Percentiles rank a stretch among this genome's conserved stretches.
These are phyloP conservation scores for Aspergillus eucalypticola DNA, from an alignment of 2,329 filamentous ascomycete genomes.

Conservation along the genomic window DNA sequence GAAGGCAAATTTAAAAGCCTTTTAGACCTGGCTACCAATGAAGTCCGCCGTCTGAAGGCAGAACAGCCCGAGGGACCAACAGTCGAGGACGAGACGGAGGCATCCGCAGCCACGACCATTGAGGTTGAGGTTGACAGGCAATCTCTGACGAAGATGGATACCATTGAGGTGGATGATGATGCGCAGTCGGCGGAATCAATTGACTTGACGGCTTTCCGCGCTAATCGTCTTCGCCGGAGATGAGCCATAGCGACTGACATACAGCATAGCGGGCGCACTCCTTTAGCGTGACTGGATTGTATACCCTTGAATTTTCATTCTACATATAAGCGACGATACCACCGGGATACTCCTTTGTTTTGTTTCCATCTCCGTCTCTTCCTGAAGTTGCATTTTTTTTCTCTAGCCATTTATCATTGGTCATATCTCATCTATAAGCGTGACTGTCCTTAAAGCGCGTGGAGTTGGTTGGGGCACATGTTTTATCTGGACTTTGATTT, in stretches of 20 bases:
- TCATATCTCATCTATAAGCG: conserved; percentile 17
- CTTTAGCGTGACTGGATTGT: background rate
- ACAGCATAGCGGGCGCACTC: conserved; percentile 6
- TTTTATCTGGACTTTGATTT: background rate
- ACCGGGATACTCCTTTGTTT: conserved; percentile 4
- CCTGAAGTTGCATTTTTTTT: background rate
- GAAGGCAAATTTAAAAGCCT: conserved; percentile 66
- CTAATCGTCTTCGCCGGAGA: conserved; percentile 15
- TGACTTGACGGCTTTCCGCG: conserved; percentile 23
- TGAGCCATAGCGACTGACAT: background rate
- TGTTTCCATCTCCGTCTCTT: background rate
- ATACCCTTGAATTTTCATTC: background rate
- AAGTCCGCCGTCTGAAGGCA: conserved; percentile 58
- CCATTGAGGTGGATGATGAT: conserved; percentile 24
- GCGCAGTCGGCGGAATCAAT: conserved; percentile 20
- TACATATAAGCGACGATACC: conserved; percentile 12
- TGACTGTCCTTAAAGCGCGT: conserved; percentile 22
- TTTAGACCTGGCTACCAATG: conserved; percentile 59
- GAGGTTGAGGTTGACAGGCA: conserved; percentile 8
- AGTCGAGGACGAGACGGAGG: conserved; percentile 22
- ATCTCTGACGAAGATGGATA: conserved; percentile 8
- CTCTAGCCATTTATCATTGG: background rate
- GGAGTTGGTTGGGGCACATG: conserved; percentile 25
- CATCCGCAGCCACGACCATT: conserved; percentile 1
- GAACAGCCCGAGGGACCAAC: conserved; percentile 46